phyloP scores from a whole-genome alignment of 1,284 basidiomycete genomes.

The Tremellales sp. region DNA sequence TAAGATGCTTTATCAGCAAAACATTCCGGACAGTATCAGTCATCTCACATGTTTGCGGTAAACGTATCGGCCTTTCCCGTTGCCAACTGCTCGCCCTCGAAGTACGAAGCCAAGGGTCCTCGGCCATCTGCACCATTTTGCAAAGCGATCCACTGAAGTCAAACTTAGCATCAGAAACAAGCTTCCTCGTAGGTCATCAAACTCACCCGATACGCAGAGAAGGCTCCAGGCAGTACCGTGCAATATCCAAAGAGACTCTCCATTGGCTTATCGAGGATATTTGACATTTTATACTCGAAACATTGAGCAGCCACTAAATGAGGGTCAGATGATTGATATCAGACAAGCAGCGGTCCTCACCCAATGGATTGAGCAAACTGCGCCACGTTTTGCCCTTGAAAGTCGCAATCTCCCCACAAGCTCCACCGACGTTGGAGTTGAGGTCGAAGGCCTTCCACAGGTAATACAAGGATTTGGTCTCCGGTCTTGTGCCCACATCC shows the following conservation, averaged over 20 bases:
- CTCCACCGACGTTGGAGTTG: conserved; percentile 87
- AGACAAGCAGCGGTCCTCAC: conserved; percentile 49
- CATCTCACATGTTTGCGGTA: conserved; percentile 60
- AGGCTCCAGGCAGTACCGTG: conserved; percentile 77
- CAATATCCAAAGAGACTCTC: conserved; percentile 90
- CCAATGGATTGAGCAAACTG: conserved; percentile 74
- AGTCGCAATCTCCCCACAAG: conserved; percentile 89
- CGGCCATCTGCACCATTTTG: conserved; percentile 79
- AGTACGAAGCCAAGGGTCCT: conserved; percentile 91
- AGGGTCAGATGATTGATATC: not conserved
- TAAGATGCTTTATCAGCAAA: conserved; percentile 3
- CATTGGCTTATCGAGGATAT: conserved; percentile 91
- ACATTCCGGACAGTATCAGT: not conserved
- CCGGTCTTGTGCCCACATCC: conserved; percentile 89
- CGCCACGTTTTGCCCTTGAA: conserved; percentile 88
- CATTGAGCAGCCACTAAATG: conserved; percentile 85
- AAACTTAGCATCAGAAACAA: not conserved
- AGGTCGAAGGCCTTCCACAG: conserved; percentile 93
- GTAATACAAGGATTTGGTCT: conserved; percentile 72
- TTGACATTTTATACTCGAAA: conserved; percentile 84
- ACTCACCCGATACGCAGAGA: conserved; percentile 70
- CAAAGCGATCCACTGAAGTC: conserved; percentile 48
- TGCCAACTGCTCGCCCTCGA: conserved; percentile 90
- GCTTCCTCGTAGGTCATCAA: conserved; percentile 42
- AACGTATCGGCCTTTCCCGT: conserved; percentile 92